A percentile compares a stretch with the other conserved stretches of the same genome.
Conservation (phyloP, 805 yeast genomes). For the Myxozyma lipomycoides region DNA sequence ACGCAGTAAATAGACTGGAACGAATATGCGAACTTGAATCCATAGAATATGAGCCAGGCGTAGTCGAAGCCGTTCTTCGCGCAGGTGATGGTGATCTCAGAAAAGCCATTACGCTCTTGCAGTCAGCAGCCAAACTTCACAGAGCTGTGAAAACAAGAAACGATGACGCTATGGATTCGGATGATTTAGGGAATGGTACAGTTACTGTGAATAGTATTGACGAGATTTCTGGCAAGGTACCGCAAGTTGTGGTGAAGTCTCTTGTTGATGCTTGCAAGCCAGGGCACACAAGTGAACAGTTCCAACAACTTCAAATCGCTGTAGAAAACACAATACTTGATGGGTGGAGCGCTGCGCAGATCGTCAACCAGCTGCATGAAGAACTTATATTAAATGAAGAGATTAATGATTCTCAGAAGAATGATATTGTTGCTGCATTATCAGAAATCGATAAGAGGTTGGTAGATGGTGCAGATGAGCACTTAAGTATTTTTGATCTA, state of each 20-base stretch:
- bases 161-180: constrained; percentile 9
- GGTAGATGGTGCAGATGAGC: constrained; percentile 85
- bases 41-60: constrained; percentile 46
- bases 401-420: constrained; percentile 54
- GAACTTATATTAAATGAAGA: constrained; percentile 53
- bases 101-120: constrained; percentile 85
- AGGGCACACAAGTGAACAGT: constrained; percentile 23
- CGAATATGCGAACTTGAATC: constrained; percentile 56
- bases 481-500: constrained; percentile 67
- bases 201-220: constrained; percentile 50
- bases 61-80: constrained; percentile 60
- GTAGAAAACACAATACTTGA: constrained; percentile 55
- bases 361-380: constrained; percentile 69
- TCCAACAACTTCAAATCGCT: constrained; percentile 31
- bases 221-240: constrained; percentile 76
- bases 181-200: constrained; percentile 9
- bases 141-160: constrained; percentile 33
- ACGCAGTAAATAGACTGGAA: constrained; percentile 65
- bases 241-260: constrained; percentile 44
- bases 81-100: constrained; percentile 88
- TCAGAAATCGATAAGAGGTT: constrained; percentile 73
- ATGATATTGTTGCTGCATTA: constrained; percentile 56
- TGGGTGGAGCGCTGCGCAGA: constrained; percentile 78
- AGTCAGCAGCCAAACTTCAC: constrained; percentile 67
- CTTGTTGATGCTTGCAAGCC: constrained; percentile 40